Base-by-base conservation (phyloP, 768 basidiomycete species). In the Boletus reticulatus region DNA sequence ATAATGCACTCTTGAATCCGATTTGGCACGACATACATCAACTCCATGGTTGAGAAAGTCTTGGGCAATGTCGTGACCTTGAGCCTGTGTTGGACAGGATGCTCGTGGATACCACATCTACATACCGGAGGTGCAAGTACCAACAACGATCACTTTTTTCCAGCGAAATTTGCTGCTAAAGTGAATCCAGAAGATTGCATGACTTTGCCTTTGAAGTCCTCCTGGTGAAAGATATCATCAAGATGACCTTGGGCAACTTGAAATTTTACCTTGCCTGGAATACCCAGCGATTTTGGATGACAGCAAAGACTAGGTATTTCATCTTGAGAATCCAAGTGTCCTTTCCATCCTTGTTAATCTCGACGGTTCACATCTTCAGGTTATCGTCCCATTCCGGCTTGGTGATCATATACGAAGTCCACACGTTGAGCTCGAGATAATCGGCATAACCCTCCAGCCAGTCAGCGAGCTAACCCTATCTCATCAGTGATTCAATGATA, bases 111-210 rank as follows among this genome's bases (percentile, higher is more conserved):
- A 24, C 34, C 16, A 6, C 27, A 51, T 12, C 12, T 24, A 57
- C 68, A n/a, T 62, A 80, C 80, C 79, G 20, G 85, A 85, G 48
- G 80, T 85, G 41, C 83, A 82, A 17, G 86, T 80, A 16, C 88
- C 87, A 4, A 89, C 73, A 19, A 89, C 74, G 2, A 88, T 73
- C 6, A 80, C 85, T 60, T 82, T 86, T 73, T 88, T 87, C 85
- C 85, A 8, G 70, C 54, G 61, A 81, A 78, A 32, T 79, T 79
- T 1, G 69, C 57, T 0, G 82, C 82, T 5, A 72, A 72, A 20
- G 75, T 79, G 66, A 83, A 81, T 19, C 75, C 57, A 1, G 73
- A 73, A 0, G 86, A 84, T 64, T 89, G 88, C 2, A 80, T 39
- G 2, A 76, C 58, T 42, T 75, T 64, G 5, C 87, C 87, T 59